These are phyloP conservation scores for Petunia axillaris DNA, from an alignment of 257 asterid genomes.

Conservation along the genomic window DNA sequence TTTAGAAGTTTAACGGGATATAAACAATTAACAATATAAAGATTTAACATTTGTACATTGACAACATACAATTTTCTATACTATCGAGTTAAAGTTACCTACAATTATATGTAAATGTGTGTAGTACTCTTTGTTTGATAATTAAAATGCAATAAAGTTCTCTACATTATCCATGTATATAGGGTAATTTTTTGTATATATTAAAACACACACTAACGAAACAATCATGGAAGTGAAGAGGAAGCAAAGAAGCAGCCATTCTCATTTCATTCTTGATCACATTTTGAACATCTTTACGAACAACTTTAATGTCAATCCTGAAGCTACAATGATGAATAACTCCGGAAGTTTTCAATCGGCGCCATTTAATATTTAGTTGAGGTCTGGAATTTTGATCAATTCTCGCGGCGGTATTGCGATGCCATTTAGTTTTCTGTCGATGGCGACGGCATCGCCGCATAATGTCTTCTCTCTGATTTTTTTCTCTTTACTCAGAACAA, in stretches of 20 bases:
- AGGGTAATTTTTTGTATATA: not conserved
- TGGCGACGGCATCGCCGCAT: too few species aligned
- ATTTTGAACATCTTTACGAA: constrained; percentile 54
- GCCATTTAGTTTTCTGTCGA: too few species aligned
- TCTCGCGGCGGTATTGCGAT: too few species aligned
- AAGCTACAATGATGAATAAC: too few species aligned
- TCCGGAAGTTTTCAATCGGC: too few species aligned
- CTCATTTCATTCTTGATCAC: constrained; percentile 70
- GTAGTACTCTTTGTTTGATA: too few species aligned
- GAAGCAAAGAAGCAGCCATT: constrained; percentile 79
- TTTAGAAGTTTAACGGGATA: not conserved
- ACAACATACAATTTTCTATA: not conserved
- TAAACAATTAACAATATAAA: not conserved
- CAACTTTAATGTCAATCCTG: constrained; percentile 35
- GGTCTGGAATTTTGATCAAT: too few species aligned
- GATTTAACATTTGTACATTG: not conserved
- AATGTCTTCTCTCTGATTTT: too few species aligned
- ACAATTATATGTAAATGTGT: too few species aligned
- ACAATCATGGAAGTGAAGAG: constrained; percentile 84
- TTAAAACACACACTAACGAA: constrained; percentile 68
- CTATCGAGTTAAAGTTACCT: not conserved
- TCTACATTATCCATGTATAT: not conserved
- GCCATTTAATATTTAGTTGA: too few species aligned
- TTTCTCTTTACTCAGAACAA: too few species aligned
- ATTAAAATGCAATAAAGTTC: too few species aligned